Base-by-base conservation (phyloP, 2,329 filamentous ascomycete genomes). In the Exophiala xenobiotica region DNA sequence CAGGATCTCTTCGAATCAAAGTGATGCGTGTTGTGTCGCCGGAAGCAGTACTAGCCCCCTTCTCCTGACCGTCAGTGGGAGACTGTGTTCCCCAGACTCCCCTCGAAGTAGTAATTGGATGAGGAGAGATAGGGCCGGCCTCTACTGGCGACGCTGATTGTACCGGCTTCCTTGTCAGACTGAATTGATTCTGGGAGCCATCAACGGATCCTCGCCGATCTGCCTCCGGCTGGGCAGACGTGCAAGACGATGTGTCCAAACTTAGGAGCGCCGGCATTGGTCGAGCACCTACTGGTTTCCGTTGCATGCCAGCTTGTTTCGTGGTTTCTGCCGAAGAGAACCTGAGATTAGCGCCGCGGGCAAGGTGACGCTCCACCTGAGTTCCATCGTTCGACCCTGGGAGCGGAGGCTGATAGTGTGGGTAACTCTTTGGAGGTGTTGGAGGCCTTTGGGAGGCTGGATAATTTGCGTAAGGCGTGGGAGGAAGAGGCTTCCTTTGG, bases 1-100 rank as follows among this genome's bases (percentile, higher is more conserved):
- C 75, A 1, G 85, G 85, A 64, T 90, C 85, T 57, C 87, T 80
- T n/a, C 87, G 83, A 61, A 90, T 89, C 11, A 91, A 68, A 0
- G 82, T 85, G 39, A 76, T 67, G 48, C 66, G 46, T 12, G 52
- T 26, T 9, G 8, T 20, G 16, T 23, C 42, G 35, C 35, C 14
- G 19, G 24, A 33, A 11, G 14, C 22, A 26, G 12, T 43, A 9
- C 24, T 18, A 6, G 29, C 16, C 5, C n/a, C 29, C 2, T 39
- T 23, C 9, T 18, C 39, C 12, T 14, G 3, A 19, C 14, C 7
- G 3, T 7, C 14, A n/a, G 24, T 19, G 33, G 8, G 14, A 38
- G 29, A 24, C 14, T 16, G n/a, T 9, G 31, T 14, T 4, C n/a
- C n/a, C 6, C 11, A 12, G 11, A 35, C n/a, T 16, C 31, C 31